Percentiles rank a stretch among this genome's conserved stretches.
phyloP scores from a whole-genome alignment of 1,284 basidiomycete genomes.

The Moniliophthora roreri region DNA sequence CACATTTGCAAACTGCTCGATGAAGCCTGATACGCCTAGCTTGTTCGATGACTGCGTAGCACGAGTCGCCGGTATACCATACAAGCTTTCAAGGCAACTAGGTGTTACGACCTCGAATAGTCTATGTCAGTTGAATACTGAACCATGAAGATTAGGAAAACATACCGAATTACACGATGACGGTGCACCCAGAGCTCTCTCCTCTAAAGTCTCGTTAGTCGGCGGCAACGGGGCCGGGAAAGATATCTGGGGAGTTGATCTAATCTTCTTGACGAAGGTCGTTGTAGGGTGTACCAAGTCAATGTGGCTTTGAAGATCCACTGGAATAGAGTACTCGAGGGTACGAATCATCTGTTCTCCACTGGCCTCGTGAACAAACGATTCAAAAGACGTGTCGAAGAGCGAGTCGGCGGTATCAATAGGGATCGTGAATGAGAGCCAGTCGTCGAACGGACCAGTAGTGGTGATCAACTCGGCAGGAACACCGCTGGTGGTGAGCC shows the following conservation, averaged over 20 bases:
- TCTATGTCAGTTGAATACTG: too few relatives aligned
- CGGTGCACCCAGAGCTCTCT: constrained; percentile 19
- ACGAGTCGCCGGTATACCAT: constrained; percentile 29
- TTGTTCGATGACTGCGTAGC: constrained; percentile 28
- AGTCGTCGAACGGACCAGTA: constrained; percentile 37
- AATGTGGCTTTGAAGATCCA: constrained; percentile 34
- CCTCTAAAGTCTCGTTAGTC: constrained; percentile 13
- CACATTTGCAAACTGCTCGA: constrained; percentile 26
- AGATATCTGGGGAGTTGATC: constrained; percentile 15
- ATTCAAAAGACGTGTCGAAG: constrained; percentile 36
- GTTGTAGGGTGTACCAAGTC: constrained; percentile 41
- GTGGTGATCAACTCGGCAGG: constrained; percentile 20
- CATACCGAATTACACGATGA: constrained; percentile 18
- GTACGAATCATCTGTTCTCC: constrained; percentile 34
- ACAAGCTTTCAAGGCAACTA: constrained; percentile 27
- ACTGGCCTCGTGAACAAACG: constrained; percentile 34
- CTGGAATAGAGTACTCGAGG: constrained; percentile 41
- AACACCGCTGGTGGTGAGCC: constrained; percentile 36
- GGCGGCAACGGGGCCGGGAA: constrained; percentile 10
- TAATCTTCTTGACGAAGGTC: constrained; percentile 18
- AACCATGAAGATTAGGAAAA: too few relatives aligned
- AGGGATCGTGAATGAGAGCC: constrained; percentile 37
- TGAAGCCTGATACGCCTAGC: constrained; percentile 31
- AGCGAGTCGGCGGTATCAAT: constrained; percentile 37
- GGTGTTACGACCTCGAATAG: constrained; percentile 29